Evolutionary conservation across 345 rosid species (phyloP).

Genomic region (Hibiscus mutabilis): DNA sequence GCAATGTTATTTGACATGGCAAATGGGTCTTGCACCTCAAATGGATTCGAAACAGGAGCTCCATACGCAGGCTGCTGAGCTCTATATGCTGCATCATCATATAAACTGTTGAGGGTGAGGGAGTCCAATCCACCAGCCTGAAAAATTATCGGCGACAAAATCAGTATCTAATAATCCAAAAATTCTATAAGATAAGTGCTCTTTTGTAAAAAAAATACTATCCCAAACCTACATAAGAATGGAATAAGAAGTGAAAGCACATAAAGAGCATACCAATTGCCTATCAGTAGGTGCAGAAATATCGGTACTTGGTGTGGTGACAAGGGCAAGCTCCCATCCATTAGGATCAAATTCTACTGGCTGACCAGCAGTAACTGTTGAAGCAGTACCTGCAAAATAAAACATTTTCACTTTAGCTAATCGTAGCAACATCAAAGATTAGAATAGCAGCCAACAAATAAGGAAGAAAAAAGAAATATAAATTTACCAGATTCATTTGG

Average conservation of each 20-base stretch:
- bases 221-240: no score
- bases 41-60: conserved; percentile 81
- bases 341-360: conserved; percentile 66
- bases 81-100: conserved; percentile 77
- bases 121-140: conserved; percentile 98
- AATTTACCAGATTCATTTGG: conserved; percentile 50
- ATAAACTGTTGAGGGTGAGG: conserved; percentile 74
- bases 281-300: conserved; percentile 75
- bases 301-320: conserved; percentile 62
- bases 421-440: neutral
- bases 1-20: conserved; percentile 40
- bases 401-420: neutral
- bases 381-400: conserved; percentile 33
- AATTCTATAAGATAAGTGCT: no score
- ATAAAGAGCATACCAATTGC: conserved; percentile 58
- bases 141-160: conserved; percentile 13
- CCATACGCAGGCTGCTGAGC: conserved; percentile 85
- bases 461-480: neutral
- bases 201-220: no score
- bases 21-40: conserved; percentile 77
- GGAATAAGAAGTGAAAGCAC: neutral
- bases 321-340: conserved; percentile 97
- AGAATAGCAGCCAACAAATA: neutral
- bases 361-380: conserved; percentile 49
- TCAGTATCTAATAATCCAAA: no score